Base-by-base conservation (phyloP, 2,329 filamentous ascomycete species). In the Xylaria sp. region DNA sequence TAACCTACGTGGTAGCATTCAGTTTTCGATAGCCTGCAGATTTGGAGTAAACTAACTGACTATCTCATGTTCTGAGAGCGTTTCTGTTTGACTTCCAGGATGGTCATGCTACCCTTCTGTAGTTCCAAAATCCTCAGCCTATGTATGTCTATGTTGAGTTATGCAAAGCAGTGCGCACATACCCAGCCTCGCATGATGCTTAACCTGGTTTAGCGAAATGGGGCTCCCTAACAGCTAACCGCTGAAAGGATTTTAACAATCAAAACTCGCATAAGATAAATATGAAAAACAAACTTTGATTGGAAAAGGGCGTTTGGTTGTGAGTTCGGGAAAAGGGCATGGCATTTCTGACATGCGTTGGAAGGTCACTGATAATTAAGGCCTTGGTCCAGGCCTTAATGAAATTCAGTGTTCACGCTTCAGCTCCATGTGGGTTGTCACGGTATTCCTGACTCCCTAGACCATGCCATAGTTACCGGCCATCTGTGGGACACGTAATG, bases 401-500 rank as follows among this genome's bases (percentile, higher is more conserved):
- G 13, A 3, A 28, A 33, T 36, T 20, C 39, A 20, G 54, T 20
- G 31, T 25, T 60, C 48, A 60, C 39, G 15, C 48, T 15, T 60
- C 23, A 25, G 12, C 23, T 33, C 49, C 13, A 51, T 25, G 46
- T 20, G 13, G 23, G 23, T 39, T 33, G 46, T 46, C 39, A 25
- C 13, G 39, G 31, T 58, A 43, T 46, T 46, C 39, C 39, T 46
- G 3, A 28, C 33, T 46, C 28, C 23, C 39, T 43, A 33, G 25
- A 18, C 25, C 49, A 57, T 57, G 36, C 43, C 20, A 18, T 20
- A n/a, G n/a, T n/a, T n/a, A 10, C 36, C 18, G 6, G 8, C 20
- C 48, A 39, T 36, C 43, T n/a, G 43, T 33, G 8, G 61, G 10
- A 61, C 66, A 61, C 33, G 49, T 68, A 61, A 68, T 55, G 20